Percentiles rank a stretch among this genome's conserved stretches.
These are phyloP conservation scores for Podila minutissima DNA, from an alignment of 192 early-diverging fungal genomes.

Conservation along the genomic window DNA sequence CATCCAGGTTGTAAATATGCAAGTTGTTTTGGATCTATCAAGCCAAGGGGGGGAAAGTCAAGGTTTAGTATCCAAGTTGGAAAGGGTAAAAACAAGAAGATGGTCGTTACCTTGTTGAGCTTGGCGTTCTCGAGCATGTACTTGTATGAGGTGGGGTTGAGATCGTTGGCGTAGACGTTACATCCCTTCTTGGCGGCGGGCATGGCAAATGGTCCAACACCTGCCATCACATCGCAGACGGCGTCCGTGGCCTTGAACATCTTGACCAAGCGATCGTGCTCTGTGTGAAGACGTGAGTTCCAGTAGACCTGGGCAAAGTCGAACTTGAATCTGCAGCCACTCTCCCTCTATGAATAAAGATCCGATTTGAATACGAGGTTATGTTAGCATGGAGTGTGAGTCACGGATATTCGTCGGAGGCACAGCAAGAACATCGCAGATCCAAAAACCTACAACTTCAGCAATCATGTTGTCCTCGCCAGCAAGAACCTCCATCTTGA, in stretches of 20 bases:
- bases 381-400: too few species aligned
- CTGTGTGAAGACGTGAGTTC: constrained; percentile 96
- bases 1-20: constrained; percentile 88
- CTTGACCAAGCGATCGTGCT: constrained; percentile 92
- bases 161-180: constrained; percentile 95
- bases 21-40: constrained; percentile 71
- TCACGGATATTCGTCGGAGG: too few species aligned
- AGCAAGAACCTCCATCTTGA: constrained; percentile 96
- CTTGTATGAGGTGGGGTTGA: constrained; percentile 91
- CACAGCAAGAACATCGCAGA: neutral
- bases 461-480: constrained; percentile 89
- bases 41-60: neutral
- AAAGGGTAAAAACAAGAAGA: neutral
- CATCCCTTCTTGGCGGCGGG: constrained; percentile 88
- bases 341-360: constrained; percentile 73
- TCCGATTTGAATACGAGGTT: neutral
- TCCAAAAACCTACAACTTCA: constrained; percentile 71
- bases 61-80: too few species aligned
- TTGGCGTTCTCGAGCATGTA: constrained; percentile 84
- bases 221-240: constrained; percentile 96
- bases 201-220: constrained; percentile 97
- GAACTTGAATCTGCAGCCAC: constrained; percentile 89
- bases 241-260: constrained; percentile 74
- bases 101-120: constrained; percentile 79
- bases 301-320: constrained; percentile 99